Conservation (phyloP, 176 grass and related monocot species). For the Eragrostis curvula region DNA sequence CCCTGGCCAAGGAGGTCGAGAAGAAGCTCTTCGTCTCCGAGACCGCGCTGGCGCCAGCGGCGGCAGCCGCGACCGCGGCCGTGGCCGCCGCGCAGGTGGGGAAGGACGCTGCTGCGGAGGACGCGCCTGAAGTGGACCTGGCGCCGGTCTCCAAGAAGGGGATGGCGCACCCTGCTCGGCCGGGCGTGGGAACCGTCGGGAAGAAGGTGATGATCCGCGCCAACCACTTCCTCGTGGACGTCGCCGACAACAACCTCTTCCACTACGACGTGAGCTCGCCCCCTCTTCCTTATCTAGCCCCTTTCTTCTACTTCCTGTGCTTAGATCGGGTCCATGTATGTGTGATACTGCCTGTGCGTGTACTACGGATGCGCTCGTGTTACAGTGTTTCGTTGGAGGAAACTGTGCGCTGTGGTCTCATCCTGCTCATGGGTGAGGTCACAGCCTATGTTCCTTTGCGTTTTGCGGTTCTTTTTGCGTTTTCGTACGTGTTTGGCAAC, state of each 20-base stretch:
- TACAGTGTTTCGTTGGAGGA: no score
- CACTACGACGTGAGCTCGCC: conserved; percentile 76
- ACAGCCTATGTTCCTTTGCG: neutral
- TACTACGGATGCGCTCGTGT: no score
- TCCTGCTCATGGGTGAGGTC: neutral
- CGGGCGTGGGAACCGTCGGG: conserved; percentile 40
- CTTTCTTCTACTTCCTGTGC: neutral
- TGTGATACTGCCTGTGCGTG: no score
- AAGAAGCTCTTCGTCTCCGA: conserved; percentile 57
- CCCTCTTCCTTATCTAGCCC: neutral
- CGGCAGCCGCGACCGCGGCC: conserved; percentile 6
- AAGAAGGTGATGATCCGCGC: conserved; percentile 54
- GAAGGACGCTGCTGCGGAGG: neutral
- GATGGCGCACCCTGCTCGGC: conserved; percentile 38
- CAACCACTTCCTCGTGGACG: conserved; percentile 80
- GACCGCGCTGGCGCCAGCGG: conserved; percentile 40
- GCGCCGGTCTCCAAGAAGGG: conserved; percentile 64
- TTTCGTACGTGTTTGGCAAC: neutral
- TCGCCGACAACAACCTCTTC: conserved; percentile 68
- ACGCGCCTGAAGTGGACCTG: conserved; percentile 5
- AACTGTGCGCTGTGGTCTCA: no score
- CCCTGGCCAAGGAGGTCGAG: conserved; percentile 48
- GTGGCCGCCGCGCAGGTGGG: neutral
- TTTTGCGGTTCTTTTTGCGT: neutral
- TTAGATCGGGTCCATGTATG: neutral